Conservation (phyloP, 257 asterid species). For the Solanum okadae region DNA sequence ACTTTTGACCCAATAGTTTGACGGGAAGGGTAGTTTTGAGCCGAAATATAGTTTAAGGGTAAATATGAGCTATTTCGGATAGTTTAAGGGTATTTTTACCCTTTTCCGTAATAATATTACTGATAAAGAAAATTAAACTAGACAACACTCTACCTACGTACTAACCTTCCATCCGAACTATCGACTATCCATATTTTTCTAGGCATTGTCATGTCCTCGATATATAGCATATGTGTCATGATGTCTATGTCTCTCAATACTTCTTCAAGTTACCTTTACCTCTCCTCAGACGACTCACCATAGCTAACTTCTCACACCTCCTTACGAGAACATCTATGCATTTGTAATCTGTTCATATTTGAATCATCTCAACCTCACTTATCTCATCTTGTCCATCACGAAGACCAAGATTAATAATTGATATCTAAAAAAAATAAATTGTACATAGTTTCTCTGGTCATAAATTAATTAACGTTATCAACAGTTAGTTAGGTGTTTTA, state of each 20-base stretch:
- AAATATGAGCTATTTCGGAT: too few relatives aligned
- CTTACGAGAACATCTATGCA: neutral
- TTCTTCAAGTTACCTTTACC: neutral
- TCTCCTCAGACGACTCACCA: neutral
- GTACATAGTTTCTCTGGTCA: neutral
- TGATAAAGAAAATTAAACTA: neutral
- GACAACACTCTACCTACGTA: neutral
- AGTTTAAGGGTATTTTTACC: too few relatives aligned
- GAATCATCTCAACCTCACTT: neutral
- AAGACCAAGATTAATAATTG: neutral
- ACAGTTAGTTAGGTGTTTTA: neutral
- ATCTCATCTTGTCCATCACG: neutral
- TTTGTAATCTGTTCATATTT: neutral
- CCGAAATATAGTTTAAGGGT: too few relatives aligned
- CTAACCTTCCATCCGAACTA: neutral
- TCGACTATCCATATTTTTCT: neutral
- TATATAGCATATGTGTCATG: neutral
- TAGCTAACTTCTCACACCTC: neutral
- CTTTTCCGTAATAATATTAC: neutral
- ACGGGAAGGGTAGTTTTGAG: too few relatives aligned
- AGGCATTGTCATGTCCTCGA: neutral
- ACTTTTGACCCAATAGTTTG: too few relatives aligned
- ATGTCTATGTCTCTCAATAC: neutral
- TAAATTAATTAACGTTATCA: neutral
- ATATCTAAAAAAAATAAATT: neutral